phyloP scores from a whole-genome alignment of 208 protist genomes.

The Leishmania tarentolae region DNA sequence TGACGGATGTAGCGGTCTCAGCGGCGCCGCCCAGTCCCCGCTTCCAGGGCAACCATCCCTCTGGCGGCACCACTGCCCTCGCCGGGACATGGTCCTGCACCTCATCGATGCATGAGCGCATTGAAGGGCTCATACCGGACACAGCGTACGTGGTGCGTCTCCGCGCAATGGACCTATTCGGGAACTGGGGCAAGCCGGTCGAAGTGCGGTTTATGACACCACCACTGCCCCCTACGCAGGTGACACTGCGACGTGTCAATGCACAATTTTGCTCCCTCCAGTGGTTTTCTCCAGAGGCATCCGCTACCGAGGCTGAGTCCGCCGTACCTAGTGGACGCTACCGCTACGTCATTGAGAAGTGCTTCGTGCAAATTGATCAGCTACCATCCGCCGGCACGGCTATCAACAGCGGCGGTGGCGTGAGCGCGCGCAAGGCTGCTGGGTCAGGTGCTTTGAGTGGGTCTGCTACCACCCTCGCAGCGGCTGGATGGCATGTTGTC shows the following conservation, averaged over 20 bases:
- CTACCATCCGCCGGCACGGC: neutral
- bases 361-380: constrained; percentile 9
- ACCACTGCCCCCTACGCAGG: constrained; percentile 62
- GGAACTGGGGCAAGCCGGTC: constrained; percentile 76
- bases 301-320: neutral
- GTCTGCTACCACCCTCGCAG: constrained; percentile 2
- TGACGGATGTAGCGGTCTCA: constrained; percentile 11
- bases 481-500: constrained; percentile 75
- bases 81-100: neutral
- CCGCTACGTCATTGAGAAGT: constrained; percentile 84
- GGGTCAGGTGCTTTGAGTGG: constrained; percentile 2
- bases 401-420: neutral
- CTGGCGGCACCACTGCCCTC: constrained; percentile 4
- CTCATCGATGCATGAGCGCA: constrained; percentile 20
- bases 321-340: constrained; percentile 33
- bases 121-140: constrained; percentile 47
- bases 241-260: constrained; percentile 76
- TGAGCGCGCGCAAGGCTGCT: constrained; percentile 17
- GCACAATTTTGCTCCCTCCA: constrained; percentile 80
- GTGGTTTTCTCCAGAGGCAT: constrained; percentile 53
- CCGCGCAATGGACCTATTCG: constrained; percentile 76
- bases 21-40: neutral
- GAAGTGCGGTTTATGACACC: constrained; percentile 68
- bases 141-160: constrained; percentile 70
- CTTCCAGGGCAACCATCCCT: neutral